Evolutionary conservation across 2,329 filamentous ascomycete genomes (phyloP).

Genomic region (Exophiala xenobiotica): DNA sequence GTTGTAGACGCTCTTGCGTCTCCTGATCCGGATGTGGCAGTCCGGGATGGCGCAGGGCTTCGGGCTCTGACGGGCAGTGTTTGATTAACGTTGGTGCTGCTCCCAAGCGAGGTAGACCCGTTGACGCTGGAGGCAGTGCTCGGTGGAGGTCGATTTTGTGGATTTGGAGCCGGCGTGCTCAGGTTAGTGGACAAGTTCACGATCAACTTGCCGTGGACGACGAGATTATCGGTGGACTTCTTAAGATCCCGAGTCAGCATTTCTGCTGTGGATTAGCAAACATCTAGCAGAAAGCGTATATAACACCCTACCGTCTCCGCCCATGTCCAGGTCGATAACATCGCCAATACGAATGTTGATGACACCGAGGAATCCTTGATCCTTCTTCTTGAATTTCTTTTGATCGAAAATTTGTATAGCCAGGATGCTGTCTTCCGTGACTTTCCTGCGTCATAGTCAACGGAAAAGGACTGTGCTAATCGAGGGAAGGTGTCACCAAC

Average conservation of each 20-base stretch:
- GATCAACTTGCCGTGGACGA: slow-evolving; percentile 96
- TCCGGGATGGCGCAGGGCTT: slow-evolving; percentile 34
- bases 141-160: slow-evolving; percentile 24
- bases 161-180: slow-evolving; percentile 42
- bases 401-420: slow-evolving; percentile 99
- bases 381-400: slow-evolving; percentile 99
- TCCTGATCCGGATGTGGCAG: slow-evolving; percentile 34
- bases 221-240: slow-evolving; percentile 95
- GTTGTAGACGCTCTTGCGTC: slow-evolving; percentile 26
- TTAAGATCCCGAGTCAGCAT: slow-evolving; percentile 98
- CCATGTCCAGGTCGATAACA: slow-evolving; percentile 84
- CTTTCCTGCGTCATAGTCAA: slow-evolving; percentile 59
- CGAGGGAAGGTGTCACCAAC: slow-evolving; percentile 55
- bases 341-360: slow-evolving; percentile 96
- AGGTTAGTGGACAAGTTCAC: slow-evolving; percentile 94
- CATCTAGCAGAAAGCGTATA: slow-evolving; percentile 28
- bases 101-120: slow-evolving; percentile 18
- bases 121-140: slow-evolving; percentile 24
- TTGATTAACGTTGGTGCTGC: slow-evolving; percentile 21
- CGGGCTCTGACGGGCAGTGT: slow-evolving; percentile 31
- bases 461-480: background rate
- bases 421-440: slow-evolving; percentile 92
- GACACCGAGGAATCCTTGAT: slow-evolving; percentile 95
- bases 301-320: slow-evolving; percentile 74
- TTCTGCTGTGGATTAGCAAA: slow-evolving; percentile 52